Percentiles rank a stretch among this genome's conserved stretches.
phyloP scores from a whole-genome alignment of 306 rosid genomes.

The Sicyos edulis region DNA sequence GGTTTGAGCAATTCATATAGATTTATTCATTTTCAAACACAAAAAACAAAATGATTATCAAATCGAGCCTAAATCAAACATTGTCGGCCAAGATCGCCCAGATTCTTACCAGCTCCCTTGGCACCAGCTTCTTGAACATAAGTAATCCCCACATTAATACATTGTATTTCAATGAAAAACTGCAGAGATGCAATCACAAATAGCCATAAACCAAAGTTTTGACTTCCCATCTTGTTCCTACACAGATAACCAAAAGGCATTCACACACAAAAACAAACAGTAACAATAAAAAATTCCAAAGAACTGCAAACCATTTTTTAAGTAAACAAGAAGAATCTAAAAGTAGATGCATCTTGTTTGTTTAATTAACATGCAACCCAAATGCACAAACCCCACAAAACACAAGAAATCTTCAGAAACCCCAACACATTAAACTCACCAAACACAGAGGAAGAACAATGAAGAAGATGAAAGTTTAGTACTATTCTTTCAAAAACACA shows the following conservation, averaged over 20 bases:
- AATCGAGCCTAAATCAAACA: not conserved
- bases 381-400: not conserved
- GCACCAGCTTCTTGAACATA: constrained; percentile 52
- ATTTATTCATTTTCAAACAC: too few species aligned
- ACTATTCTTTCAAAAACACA: not conserved
- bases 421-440: not conserved
- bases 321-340: not conserved
- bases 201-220: constrained; percentile 41
- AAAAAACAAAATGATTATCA: too few species aligned
- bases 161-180: constrained; percentile 40
- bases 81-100: not conserved
- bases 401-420: not conserved
- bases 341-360: constrained; percentile 3
- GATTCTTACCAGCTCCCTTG: constrained; percentile 82
- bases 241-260: constrained; percentile 19
- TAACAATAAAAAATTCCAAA: not conserved
- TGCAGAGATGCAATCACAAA: constrained; percentile 33
- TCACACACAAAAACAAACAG: constrained; percentile 7
- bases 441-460: not conserved
- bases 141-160: constrained; percentile 62
- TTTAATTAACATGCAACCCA: constrained; percentile 10
- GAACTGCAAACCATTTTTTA: not conserved
- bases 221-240: constrained; percentile 48
- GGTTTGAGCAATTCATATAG: too few species aligned
- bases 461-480: not conserved